phyloP scores from a whole-genome alignment of 2,329 filamentous ascomycete genomes.

The Epichloe sibirici region DNA sequence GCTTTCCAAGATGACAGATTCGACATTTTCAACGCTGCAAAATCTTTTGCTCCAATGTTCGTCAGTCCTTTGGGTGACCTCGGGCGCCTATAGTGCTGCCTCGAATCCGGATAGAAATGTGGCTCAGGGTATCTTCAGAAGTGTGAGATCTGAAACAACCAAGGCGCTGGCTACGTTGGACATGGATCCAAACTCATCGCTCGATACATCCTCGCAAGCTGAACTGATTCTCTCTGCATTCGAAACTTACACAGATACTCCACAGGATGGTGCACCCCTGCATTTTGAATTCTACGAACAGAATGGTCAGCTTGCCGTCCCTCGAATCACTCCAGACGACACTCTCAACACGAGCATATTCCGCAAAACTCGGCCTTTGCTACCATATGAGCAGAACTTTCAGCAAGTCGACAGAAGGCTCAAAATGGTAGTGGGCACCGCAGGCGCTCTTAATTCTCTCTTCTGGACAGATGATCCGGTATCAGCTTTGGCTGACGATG shows the following conservation, averaged over 20 bases:
- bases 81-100: slow-evolving; percentile 25
- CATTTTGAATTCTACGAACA: slow-evolving; percentile 20
- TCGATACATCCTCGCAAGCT: slow-evolving; percentile 10
- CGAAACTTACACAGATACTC: slow-evolving; percentile 5
- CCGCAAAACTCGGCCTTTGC: slow-evolving; percentile 14
- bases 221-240: slow-evolving; percentile 20
- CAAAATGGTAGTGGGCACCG: slow-evolving; percentile 27
- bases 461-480: slow-evolving; percentile 25
- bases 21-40: slow-evolving; percentile 26
- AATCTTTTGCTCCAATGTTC: slow-evolving; percentile 21
- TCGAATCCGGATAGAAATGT: slow-evolving; percentile 29
- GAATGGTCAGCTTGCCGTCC: slow-evolving; percentile 17
- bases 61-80: slow-evolving; percentile 28
- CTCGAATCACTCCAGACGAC: slow-evolving; percentile 15
- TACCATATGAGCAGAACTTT: slow-evolving; percentile 25
- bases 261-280: slow-evolving; percentile 5
- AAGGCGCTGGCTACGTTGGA: slow-evolving; percentile 34
- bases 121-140: slow-evolving; percentile 32
- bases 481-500: slow-evolving; percentile 18
- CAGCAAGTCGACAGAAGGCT: slow-evolving; percentile 20
- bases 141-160: slow-evolving; percentile 33
- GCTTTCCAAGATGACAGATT: slow-evolving; percentile 25
- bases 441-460: slow-evolving; percentile 26
- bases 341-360: slow-evolving; percentile 13
- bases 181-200: slow-evolving; percentile 22